Base-by-base conservation (phyloP, 2,329 filamentous ascomycete genomes). In the Aspergillus unguis region DNA sequence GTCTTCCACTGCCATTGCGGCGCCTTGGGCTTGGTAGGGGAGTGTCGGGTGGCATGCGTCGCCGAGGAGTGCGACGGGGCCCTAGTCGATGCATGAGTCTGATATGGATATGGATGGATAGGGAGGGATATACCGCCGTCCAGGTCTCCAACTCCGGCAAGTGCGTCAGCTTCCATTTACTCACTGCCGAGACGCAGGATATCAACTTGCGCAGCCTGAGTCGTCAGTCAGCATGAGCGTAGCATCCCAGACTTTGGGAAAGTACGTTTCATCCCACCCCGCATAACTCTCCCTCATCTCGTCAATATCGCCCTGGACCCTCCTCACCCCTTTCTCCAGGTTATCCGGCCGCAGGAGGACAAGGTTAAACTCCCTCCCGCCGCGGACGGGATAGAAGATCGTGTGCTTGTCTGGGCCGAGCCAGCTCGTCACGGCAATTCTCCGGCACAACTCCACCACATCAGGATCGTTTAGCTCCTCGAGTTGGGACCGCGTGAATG, bases 91-190 rank as follows among this genome's bases (percentile, higher is more conserved):
- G 17, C 17, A 17, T 49, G 36, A 8, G 4, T 2, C 10, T 27
- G 11, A 9, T 17, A 9, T 11, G 3, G 6, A 17, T 5, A 10
- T 42, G 2, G 7, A 3, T n/a, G 0, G 37, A 23, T 1, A 11
- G 31, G 17, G 6, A 17, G 17, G 17, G 17, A 17, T 28, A 33
- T 31, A 60, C 59, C 48, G 54, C 60, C 4, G 10, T 73, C 70
- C 58, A 84, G 62, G 52, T 80, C 71, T 4, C 70, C 65, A 53
- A 70, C 65, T 73, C 44, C 0, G 35, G 17, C 3, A 55, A 56
- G 38, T 80, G 74, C 77, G 86, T 44, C 9, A 88, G 65, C 62
- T 83, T 85, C 85, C 85, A 88, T 64, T 86, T 88, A 31, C 81
- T 77, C 0, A 86, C 82, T 8, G 5, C 11, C 2, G 29, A 17